These are phyloP conservation scores for Lupinus albus DNA, from an alignment of 306 rosid species.

Conservation along the genomic window DNA sequence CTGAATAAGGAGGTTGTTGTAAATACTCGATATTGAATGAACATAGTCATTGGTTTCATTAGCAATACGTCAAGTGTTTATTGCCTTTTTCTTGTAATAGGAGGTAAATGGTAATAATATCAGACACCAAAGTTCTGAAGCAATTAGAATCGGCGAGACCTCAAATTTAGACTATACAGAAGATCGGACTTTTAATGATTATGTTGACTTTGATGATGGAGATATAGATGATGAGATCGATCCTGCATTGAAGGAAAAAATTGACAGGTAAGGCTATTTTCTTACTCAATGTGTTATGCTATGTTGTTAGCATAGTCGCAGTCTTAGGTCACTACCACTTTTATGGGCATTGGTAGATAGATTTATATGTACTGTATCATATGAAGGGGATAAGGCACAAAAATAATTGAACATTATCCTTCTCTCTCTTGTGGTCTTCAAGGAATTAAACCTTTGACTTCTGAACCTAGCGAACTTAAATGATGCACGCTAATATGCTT, in stretches of 20 bases:
- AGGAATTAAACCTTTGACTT: slow-evolving; percentile 21
- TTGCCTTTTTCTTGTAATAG: slow-evolving; percentile 43
- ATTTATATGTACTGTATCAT: not conserved
- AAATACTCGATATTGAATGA: slow-evolving; percentile 3
- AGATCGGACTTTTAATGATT: slow-evolving; percentile 40
- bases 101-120: slow-evolving; percentile 64
- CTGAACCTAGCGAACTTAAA: not conserved
- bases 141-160: slow-evolving; percentile 58
- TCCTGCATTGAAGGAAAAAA: slow-evolving; percentile 86
- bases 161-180: slow-evolving; percentile 54
- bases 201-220: slow-evolving; percentile 68
- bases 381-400: slow-evolving; percentile 26
- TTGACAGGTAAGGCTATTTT: slow-evolving; percentile 67
- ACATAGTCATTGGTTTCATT: slow-evolving; percentile 13
- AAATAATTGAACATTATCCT: slow-evolving; percentile 15
- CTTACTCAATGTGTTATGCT: slow-evolving; percentile 10
- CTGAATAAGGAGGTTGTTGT: slow-evolving; percentile 57
- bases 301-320: slow-evolving; percentile 18
- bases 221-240: slow-evolving; percentile 86
- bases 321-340: slow-evolving; percentile 22
- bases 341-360: slow-evolving; percentile 4
- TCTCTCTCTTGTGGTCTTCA: not conserved
- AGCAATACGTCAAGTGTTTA: slow-evolving; percentile 17
- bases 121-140: slow-evolving; percentile 53
- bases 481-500: not conserved